Evolutionary conservation across 306 rosid species (phyloP), one percentile per base, ranked within the genome.

Genomic region (Pyrus pyrifolia): DNA sequence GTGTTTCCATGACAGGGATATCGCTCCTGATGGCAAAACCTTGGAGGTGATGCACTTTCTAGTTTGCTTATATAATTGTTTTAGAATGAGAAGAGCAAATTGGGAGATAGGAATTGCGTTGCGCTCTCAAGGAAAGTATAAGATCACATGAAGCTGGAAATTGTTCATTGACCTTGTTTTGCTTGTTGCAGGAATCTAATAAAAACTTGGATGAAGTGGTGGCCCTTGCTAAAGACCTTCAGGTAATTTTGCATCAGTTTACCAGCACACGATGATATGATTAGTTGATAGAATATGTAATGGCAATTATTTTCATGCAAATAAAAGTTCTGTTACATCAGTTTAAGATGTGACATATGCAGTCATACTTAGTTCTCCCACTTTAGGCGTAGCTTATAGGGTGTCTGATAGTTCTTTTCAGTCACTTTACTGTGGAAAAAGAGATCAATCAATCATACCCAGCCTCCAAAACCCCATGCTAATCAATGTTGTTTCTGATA

Each of bases 1-100:
- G 98, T 92, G 97, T 83, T 94, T 94, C 87, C 98, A 94, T 45
- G 95, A 94, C 80, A 86, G 93, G 86, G 98, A 92, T 77, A 94
- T 94, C 72, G 97, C 97, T 75, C 96, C 96, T 18, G 97, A 90
- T 85, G 96, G 88, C 2, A 46, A 81, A 64, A 90, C 95, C 71
- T 68, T 94, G 68, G 85, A 94, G 93, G 97, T 89, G 70, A 84
- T 79, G 9, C 31, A 22, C 67, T 63, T 74, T 62, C 23, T 30
- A 33, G 75, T 52, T 59, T 63, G 22, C 33, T 70, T 59, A 31
- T 65, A 55, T 17, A 19, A 21, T 8, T 30, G 8, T 13, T 73
- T 73, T 22, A 18, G 44, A 40, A 45, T 4, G 40, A 64, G 70
- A 23, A 62, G 31, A 58, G 42, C 19, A 68, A 74, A 22, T 30